These are phyloP conservation scores for Diutina sp. DNA, from an alignment of 1,139 yeast genomes.

Conservation along the genomic window DNA sequence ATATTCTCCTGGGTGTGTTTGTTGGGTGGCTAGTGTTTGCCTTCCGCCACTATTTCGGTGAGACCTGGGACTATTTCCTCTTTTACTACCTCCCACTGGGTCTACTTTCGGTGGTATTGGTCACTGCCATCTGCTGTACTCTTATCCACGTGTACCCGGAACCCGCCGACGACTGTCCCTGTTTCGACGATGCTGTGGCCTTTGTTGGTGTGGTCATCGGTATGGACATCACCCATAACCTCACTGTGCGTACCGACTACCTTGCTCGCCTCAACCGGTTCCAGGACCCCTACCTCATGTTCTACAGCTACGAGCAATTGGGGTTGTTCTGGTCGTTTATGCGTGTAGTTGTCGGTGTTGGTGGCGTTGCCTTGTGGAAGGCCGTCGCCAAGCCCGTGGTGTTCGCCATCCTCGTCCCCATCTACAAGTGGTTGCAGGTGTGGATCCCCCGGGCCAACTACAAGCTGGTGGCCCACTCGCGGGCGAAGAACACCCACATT, in stretches of 20 bases:
- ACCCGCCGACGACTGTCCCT: conserved; percentile 92
- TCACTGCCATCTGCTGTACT: conserved; percentile 24
- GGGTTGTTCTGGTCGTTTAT: conserved; percentile 26
- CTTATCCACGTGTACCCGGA: conserved; percentile 62
- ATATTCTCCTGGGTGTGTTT: conserved; percentile 50
- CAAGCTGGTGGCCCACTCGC: conserved; percentile 28
- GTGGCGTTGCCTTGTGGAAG: conserved; percentile 58
- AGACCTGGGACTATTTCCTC: conserved; percentile 25
- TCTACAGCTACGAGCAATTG: conserved; percentile 21
- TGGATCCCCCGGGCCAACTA: conserved; percentile 30
- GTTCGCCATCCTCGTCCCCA: conserved; percentile 33
- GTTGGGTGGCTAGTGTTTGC: conserved; percentile 44
- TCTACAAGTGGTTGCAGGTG: conserved; percentile 30
- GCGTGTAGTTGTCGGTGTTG: conserved; percentile 46
- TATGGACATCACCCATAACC: conserved; percentile 45
- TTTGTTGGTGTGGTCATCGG: conserved; percentile 86
- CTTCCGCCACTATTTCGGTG: conserved; percentile 24
- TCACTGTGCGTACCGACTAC: conserved; percentile 13
- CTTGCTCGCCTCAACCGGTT: conserved; percentile 9
- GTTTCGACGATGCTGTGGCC: conserved; percentile 92
- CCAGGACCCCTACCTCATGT: conserved; percentile 23
- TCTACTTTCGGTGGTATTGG: conserved; percentile 11
- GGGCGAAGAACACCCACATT: conserved; percentile 21
- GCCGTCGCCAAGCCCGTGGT: conserved; percentile 50
- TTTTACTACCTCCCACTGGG: conserved; percentile 7